These are phyloP conservation scores for Xylaria digitata DNA, from an alignment of 2,329 filamentous ascomycete species.

Conservation along the genomic window DNA sequence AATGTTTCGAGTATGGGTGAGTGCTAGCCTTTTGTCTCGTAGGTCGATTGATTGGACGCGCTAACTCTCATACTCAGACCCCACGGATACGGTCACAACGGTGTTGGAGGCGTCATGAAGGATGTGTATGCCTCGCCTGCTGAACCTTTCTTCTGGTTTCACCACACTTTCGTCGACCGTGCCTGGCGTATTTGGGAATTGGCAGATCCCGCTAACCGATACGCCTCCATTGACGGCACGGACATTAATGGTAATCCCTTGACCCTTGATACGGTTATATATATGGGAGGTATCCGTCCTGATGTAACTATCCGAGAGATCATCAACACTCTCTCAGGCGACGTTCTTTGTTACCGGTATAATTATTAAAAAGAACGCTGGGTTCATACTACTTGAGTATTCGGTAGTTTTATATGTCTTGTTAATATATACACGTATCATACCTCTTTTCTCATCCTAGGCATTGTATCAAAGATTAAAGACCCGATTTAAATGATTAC, in stretches of 20 bases:
- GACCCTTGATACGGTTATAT: constrained; percentile 31
- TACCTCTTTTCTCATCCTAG: not conserved
- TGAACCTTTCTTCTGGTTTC: constrained; percentile 40
- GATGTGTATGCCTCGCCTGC: constrained; percentile 37
- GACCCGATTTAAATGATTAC: not conserved
- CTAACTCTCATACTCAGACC: constrained; percentile 28
- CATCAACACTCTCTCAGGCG: constrained; percentile 34
- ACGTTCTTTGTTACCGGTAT: constrained; percentile 35
- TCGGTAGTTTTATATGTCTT: constrained; percentile 1
- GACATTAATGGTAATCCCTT: constrained; percentile 35
- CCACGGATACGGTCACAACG: constrained; percentile 37
- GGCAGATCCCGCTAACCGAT: constrained; percentile 34
- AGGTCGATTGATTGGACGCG: not conserved
- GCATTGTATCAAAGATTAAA: not conserved
- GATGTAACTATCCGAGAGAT: constrained; percentile 35
- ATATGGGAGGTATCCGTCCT: constrained; percentile 33
- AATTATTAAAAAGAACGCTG: constrained; percentile 30
- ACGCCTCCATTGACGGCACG: constrained; percentile 32
- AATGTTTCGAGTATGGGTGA: constrained; percentile 38
- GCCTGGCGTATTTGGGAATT: constrained; percentile 36
- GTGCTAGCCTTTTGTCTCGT: constrained; percentile 5
- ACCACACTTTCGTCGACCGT: constrained; percentile 39
- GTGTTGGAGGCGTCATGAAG: constrained; percentile 36
- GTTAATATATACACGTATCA: constrained; percentile 4
- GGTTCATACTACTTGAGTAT: not conserved